A percentile compares a stretch with the other conserved stretches of the same genome.
phyloP scores from a whole-genome alignment of 805 yeast species.

The Diddensiella santjacobensis region DNA sequence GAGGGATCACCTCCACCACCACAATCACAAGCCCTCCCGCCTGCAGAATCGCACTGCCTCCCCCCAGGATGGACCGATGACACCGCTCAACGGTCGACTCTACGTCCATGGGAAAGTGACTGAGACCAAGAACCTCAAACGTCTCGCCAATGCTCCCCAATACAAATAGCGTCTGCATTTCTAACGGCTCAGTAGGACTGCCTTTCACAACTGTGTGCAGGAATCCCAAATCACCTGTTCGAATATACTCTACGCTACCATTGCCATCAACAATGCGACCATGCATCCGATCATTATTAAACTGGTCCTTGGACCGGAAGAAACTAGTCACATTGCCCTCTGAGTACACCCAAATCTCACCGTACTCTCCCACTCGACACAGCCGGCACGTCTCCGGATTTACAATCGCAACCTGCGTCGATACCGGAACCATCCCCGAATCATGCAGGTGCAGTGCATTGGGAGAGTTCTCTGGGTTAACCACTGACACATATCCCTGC shows the following conservation, averaged over 20 bases:
- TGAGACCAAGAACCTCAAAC: slow-evolving; percentile 85
- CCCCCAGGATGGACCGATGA: slow-evolving; percentile 41
- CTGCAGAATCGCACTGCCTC: slow-evolving; percentile 62
- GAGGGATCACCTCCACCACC: slow-evolving; percentile 58
- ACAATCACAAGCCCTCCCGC: slow-evolving; percentile 76
- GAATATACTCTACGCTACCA: slow-evolving; percentile 57
- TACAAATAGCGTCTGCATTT: slow-evolving; percentile 75
- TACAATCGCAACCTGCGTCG: slow-evolving; percentile 89
- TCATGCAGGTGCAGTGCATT: slow-evolving; percentile 79
- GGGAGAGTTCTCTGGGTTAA: slow-evolving; percentile 66
- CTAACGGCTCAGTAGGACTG: slow-evolving; percentile 36
- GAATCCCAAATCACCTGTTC: slow-evolving; percentile 96
- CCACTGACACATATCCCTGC: slow-evolving; percentile 81
- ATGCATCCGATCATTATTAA: slow-evolving; percentile 51
- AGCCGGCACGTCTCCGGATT: slow-evolving; percentile 83
- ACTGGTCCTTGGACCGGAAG: slow-evolving; percentile 50
- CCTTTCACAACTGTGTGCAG: slow-evolving; percentile 60
- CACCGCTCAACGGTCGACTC: slow-evolving; percentile 61
- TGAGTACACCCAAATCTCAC: slow-evolving; percentile 95
- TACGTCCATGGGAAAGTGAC: slow-evolving; percentile 84
- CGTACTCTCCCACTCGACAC: slow-evolving; percentile 87
- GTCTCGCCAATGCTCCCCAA: slow-evolving; percentile 83
- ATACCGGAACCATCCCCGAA: slow-evolving; percentile 93
- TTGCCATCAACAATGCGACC: slow-evolving; percentile 66
- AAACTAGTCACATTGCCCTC: slow-evolving; percentile 72